These are phyloP conservation scores for Acrocalymma vagum DNA, from an alignment of 2,329 filamentous ascomycete species.

Conservation along the genomic window DNA sequence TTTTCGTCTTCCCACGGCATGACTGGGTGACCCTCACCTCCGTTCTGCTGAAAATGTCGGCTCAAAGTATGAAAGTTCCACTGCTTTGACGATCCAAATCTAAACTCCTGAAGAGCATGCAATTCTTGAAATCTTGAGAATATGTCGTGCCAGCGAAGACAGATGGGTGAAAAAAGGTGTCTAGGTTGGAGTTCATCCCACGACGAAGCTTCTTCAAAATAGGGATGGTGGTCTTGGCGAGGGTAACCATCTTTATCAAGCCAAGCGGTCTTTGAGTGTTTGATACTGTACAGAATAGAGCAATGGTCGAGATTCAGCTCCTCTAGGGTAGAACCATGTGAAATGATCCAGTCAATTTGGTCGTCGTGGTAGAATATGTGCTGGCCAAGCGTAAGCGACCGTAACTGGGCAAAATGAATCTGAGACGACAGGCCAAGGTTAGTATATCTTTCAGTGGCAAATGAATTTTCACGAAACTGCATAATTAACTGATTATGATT, in stretches of 20 bases:
- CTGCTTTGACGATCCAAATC: constrained; percentile 11
- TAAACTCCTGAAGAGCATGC: constrained; percentile 3
- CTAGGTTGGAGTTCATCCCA: not conserved
- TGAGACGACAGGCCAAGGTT: too few relatives aligned
- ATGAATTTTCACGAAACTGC: too few relatives aligned
- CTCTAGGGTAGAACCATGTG: constrained; percentile 8
- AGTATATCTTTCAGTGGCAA: too few relatives aligned
- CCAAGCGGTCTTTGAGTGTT: constrained; percentile 2
- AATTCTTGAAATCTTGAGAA: constrained; percentile 8
- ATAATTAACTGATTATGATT: too few relatives aligned
- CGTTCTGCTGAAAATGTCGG: constrained; percentile 1
- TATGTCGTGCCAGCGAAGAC: constrained; percentile 12
- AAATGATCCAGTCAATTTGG: constrained; percentile 16
- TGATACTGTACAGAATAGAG: constrained; percentile 11
- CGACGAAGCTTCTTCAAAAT: not conserved
- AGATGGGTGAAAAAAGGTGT: not conserved
- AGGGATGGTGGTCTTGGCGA: too few relatives aligned
- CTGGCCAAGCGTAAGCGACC: constrained; percentile 9
- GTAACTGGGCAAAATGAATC: constrained; percentile 10
- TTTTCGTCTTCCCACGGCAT: constrained; percentile 15
- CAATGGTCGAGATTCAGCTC: constrained; percentile 16
- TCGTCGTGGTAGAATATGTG: constrained; percentile 9
- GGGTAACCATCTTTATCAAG: constrained; percentile 13
- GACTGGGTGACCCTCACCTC: constrained; percentile 2
- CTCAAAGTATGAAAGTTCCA: constrained; percentile 7